Base-by-base conservation (phyloP, 208 protist species). In the Acanthamoeba pearcei region DNA sequence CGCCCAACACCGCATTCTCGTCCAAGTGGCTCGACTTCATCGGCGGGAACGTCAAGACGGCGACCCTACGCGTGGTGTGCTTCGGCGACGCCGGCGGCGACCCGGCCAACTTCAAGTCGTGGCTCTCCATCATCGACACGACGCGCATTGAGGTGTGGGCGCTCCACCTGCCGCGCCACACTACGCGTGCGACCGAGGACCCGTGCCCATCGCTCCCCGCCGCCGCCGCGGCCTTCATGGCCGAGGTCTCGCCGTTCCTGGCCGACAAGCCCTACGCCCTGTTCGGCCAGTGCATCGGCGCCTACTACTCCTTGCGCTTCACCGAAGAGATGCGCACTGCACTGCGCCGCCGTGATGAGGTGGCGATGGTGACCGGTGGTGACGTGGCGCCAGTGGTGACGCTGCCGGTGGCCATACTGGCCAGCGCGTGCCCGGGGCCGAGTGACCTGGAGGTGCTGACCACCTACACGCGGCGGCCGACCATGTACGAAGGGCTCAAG, bases 201-300 rank as follows among this genome's bases (percentile, higher is more conserved):
- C 85, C 85, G 38, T 91, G 85, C 57, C 42, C 64, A 17, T 91
- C 85, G 32, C 57, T 91, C 2, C 1, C 17, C 32, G 29, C 22
- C 35, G 85, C 15, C 55, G 85, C 85, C 5, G 85, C 29, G 8
- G 29, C 42, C 15, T 91, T 91, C 60, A 91, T 91, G 57, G 22
- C 55, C 55, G 85, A 91, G 57, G 85, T 27, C 22, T 91, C 29
- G 15, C 85, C 85, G 10, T 91, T 91, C 85, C 85, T 91, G 22
- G n/a, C 55, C n/a, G n/a, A n/a, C 19, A 91, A 91, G 35, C 85
- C 85, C 32, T 91, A 91, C 64, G 85, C n/a, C n/a, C 27, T 91
- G 27, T 91, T 91, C 42, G 85, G 85, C 32, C 85, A 91, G 13
- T 91, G 85, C 85, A 91, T 91, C 32, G 85, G 85, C 10, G 85